These are phyloP conservation scores for Cladobotryum mycophilum DNA, from an alignment of 2,329 filamentous ascomycete genomes.

Conservation along the genomic window DNA sequence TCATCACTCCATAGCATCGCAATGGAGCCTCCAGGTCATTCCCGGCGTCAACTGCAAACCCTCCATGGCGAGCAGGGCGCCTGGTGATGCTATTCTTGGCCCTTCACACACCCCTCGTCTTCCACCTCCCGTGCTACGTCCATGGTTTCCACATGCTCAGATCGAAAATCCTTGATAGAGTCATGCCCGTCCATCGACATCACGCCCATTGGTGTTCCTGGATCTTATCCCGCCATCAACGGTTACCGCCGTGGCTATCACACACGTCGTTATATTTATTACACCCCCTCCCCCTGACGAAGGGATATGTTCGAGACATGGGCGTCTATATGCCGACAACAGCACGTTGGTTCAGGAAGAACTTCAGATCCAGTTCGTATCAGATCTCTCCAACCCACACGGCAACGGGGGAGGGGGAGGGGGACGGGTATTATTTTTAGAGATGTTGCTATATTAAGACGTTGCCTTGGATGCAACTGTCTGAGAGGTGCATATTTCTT, in stretches of 20 bases:
- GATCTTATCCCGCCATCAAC: conserved; percentile 1
- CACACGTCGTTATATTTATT: conserved; percentile 1
- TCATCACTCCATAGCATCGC: not conserved
- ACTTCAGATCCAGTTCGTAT: conserved; percentile 5
- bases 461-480: conserved; percentile 8
- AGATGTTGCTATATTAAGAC: conserved; percentile 13
- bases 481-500: conserved; percentile 9
- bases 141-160: conserved; percentile 4
- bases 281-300: not conserved
- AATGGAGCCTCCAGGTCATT: conserved; percentile 2
- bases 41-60: not conserved
- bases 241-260: conserved; percentile 7
- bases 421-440: conserved; percentile 9
- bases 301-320: not conserved
- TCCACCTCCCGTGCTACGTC: not conserved
- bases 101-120: not conserved
- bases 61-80: too few species aligned
- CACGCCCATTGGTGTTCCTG: conserved; percentile 8
- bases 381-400: conserved; percentile 9
- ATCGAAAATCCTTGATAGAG: conserved; percentile 1
- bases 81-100: conserved; percentile 5
- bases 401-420: conserved; percentile 4
- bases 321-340: not conserved
- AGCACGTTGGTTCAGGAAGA: conserved; percentile 5
- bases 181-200: not conserved